phyloP scores from a whole-genome alignment of 371 early-diverging fungal species.

The Haplosporangium sp. region DNA sequence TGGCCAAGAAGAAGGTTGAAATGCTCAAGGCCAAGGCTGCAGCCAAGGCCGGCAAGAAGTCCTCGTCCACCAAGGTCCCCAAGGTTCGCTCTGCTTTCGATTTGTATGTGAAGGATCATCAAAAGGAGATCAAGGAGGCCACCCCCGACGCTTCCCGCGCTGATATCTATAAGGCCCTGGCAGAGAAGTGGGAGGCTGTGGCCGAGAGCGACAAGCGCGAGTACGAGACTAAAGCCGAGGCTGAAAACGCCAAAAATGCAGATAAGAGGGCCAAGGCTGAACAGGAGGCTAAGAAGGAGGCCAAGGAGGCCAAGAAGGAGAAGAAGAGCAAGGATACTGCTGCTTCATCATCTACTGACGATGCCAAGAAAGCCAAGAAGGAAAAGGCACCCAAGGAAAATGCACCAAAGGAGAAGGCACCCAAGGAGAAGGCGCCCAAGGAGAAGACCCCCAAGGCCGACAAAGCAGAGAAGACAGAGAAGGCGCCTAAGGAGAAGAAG shows the following conservation, averaged over 20 bases:
- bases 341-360: conserved; percentile 4
- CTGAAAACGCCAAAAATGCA: conserved; percentile 42
- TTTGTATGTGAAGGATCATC: conserved; percentile 47
- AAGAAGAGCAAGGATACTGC: conserved; percentile 12
- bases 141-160: conserved; percentile 46
- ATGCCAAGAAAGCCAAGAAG: conserved; percentile 33
- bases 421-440: conserved; percentile 20
- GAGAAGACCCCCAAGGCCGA: conserved; percentile 22
- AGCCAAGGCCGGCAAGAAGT: conserved; percentile 4
- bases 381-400: conserved; percentile 16
- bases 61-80: conserved; percentile 11
- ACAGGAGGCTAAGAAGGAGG: conserved; percentile 30
- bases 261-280: conserved; percentile 32
- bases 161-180: conserved; percentile 36
- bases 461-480: conserved; percentile 13
- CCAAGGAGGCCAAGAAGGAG: conserved; percentile 26
- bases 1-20: no score
- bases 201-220: conserved; percentile 15
- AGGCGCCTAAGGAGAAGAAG: conserved; percentile 27
- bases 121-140: conserved; percentile 41
- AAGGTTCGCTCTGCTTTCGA: conserved; percentile 47
- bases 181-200: conserved; percentile 50
- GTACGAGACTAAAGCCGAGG: conserved; percentile 35
- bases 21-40: no score
- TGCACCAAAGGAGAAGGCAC: conserved; percentile 9